Evolutionary conservation across 192 early-diverging fungal species (phyloP).

Genomic region (Backusella morwellensis): DNA sequence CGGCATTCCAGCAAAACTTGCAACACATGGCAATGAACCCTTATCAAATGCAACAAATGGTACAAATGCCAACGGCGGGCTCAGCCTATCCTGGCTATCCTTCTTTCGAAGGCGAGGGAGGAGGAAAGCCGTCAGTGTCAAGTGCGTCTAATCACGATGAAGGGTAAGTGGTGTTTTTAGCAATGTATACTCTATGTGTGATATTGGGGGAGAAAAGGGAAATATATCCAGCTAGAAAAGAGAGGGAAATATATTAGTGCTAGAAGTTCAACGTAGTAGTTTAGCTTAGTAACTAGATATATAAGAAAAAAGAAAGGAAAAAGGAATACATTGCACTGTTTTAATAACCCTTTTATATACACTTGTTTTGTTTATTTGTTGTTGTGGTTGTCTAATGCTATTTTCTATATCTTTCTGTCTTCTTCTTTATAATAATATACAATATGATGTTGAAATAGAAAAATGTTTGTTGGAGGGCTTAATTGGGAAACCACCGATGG

Average conservation of each 20-base stretch:
- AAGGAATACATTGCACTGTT: neutral
- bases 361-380: conserved; percentile 24
- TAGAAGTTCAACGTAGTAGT: neutral
- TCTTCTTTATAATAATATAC: neutral
- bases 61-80: conserved; percentile 11
- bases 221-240: neutral
- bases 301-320: neutral
- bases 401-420: conserved; percentile 15
- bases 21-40: conserved; percentile 9
- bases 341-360: neutral
- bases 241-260: neutral
- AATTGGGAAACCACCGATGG: conserved; percentile 85
- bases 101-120: neutral
- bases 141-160: conserved; percentile 33
- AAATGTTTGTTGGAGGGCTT: conserved; percentile 79
- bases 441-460: conserved; percentile 44
- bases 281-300: neutral
- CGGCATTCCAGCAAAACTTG: neutral
- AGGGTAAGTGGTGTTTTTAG: conserved; percentile 22
- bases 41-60: conserved; percentile 26
- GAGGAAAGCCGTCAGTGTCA: conserved; percentile 5
- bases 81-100: neutral
- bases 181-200: neutral
- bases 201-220: neutral
- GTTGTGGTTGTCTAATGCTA: neutral